Evolutionary conservation across 2,329 filamentous ascomycete genomes (phyloP), one percentile per base, ranked within the genome.

Genomic region (Fusarium albosuccineum): DNA sequence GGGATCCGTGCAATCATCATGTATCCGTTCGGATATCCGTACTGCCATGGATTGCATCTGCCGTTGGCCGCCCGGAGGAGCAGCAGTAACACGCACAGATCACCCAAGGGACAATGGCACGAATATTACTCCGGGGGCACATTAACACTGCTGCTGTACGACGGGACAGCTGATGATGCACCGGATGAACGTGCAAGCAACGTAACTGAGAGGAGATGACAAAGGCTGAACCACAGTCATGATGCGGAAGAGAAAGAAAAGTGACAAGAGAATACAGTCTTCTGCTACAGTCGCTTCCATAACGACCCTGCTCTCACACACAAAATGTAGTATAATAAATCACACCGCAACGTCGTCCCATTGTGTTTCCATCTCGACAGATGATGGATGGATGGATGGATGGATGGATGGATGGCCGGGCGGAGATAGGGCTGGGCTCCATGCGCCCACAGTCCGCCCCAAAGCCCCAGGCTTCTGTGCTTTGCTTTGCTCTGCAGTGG

Each of bases 1-100:
- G 57, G 50, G 62, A 68, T 67, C 57, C 58, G 56, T 60, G 58
- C 58, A 62, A 54, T 56, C 41, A 49, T 58, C 11, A 13, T 26
- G 36, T 45, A 45, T 45, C 16, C 39, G 33, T 33, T 41, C 17
- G 22, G 22, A 62, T 40, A 50, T 62, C 42, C 33, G 49, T 53
- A 36, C 41, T 36, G 36, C 22, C 50, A 48, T 40, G 9, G 40
- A 16, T n/a, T 14, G 9, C 53, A 55, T 59, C 67, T 67, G 48
- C 41, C 59, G 44, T 40, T 46, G 42, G 51, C 57, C 41, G 61
- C 52, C 57, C 33, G 42, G 64, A 52, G 40, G 27, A 49, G 34
- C 22, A 22, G 22, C 22, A 41, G 40, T 14, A 42, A 6, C 41
- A 60, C 50, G 64, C 64, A 68, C 59, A 64, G 57, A 60, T 66